A percentile compares a stretch with the other conserved stretches of the same genome.
Evolutionary conservation across 2,329 filamentous ascomycete species (phyloP).

Genomic region (Cordyceps pruinosa): DNA sequence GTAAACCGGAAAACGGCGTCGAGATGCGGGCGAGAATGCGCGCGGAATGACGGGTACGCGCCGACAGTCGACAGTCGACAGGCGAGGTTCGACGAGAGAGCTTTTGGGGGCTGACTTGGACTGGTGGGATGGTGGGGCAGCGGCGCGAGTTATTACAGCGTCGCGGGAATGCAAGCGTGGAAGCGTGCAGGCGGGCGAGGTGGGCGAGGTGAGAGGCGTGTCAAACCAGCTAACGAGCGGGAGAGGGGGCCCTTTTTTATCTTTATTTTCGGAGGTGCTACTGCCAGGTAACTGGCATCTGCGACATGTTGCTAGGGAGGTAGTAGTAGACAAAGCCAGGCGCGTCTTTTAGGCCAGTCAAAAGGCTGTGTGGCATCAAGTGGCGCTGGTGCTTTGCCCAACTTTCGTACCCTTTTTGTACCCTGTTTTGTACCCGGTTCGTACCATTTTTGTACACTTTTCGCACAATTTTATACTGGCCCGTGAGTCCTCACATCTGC

Average conservation of each 20-base stretch:
- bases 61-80: no score
- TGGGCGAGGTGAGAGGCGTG: not conserved
- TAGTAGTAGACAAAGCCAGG: no score
- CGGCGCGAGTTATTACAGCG: not conserved
- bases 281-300: no score
- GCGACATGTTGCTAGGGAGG: no score
- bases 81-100: not conserved
- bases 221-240: not conserved
- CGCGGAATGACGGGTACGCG: not conserved
- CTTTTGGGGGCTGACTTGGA: conserved; percentile 2
- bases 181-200: not conserved
- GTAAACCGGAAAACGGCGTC: not conserved
- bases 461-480: no score
- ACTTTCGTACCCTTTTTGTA: no score
- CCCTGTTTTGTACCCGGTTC: no score
- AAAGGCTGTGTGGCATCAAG: not conserved
- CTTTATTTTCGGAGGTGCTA: not conserved
- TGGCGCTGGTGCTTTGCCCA: not conserved
- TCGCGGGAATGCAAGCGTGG: not conserved
- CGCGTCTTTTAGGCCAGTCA: not conserved
- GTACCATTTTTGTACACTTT: no score
- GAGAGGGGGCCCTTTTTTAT: not conserved
- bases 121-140: conserved; percentile 11
- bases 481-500: not conserved
- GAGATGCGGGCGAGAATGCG: not conserved